Base-by-base conservation (phyloP, 1,284 basidiomycete genomes). In the Chondrostereum purpureum region DNA sequence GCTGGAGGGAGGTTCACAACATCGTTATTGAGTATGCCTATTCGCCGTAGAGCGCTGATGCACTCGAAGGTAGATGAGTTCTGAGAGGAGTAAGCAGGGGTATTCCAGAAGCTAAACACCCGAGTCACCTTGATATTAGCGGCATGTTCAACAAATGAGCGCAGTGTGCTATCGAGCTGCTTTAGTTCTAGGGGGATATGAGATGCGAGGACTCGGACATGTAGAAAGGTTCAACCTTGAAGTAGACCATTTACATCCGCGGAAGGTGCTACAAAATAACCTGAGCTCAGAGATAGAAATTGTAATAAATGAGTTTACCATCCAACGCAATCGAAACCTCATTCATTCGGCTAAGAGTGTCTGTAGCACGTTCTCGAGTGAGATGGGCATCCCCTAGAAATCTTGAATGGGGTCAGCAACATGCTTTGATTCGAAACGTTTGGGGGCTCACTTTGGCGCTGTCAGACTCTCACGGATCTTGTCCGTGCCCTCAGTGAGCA, bases 41-140 rank as follows among this genome's bases (percentile, higher is more conserved):
- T 87, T 45, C 76, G 76, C 14, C 83, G 78, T 1, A 93, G 69
- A 5, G 76, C 69, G 13, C 70, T 62, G 20, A 92, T 72, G 47
- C 78, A 79, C 53, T 84, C 80, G 37, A 79, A 76, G 0, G 87
- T 90, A 56, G 83, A 87, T 11, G 78, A 68, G 58, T 93, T 92
- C 88, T 91, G 51, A 46, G 47, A 46, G n/a, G n/a, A n/a, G n/a
- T n/a, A n/a, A n/a, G n/a, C n/a, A n/a, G n/a, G n/a, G n/a, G n/a
- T n/a, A n/a, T n/a, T n/a, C n/a, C n/a, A n/a, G n/a, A n/a, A n/a
- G n/a, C n/a, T n/a, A n/a, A n/a, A n/a, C n/a, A n/a, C n/a, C n/a
- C n/a, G n/a, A n/a, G 18, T 42, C 58, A 86, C 85, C 72, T 88
- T 88, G 43, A 73, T 58, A 42, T 73, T 66, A 1, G 73, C 69